Base-by-base conservation (phyloP, 306 rosid genomes). In the Rosa multiflora region DNA sequence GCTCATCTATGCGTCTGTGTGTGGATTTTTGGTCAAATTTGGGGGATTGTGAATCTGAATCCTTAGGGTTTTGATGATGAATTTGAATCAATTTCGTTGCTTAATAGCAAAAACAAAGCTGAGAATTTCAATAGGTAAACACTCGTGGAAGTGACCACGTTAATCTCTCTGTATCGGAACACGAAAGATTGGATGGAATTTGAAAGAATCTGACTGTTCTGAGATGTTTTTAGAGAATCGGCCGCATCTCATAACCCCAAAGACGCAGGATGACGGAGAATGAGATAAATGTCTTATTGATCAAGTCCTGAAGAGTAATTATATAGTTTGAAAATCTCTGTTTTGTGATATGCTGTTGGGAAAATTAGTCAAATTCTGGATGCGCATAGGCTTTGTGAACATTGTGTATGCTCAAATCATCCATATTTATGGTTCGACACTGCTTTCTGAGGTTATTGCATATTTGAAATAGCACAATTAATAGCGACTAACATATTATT, bases 41-140 rank as follows among this genome's bases (percentile, higher is more conserved):
- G 13, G 78, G 56, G 8, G 53, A 76, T 63, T 63, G 17, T 18
- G 49, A 76, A 46, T 76, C 72, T 76, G n/a, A 62, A 43, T 76
- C 13, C 2, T 76, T 48, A 48, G 37, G 72, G 37, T 76, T 63
- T 63, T 55, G 35, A 20, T 17, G 47, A 44, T 58, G 42, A 61
- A 7, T 18, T 23, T 67, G 47, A 6, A 29, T 59, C 15, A 2
- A 10, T 18, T 20, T 55, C 10, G 9, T 6, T 59, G 37, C 15
- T 59, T 59, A 23, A 10, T 4, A 10, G 6, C 17, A 5, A 26
- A 32, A 61, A 12, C 67, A 10, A 10, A 48, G 44, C 23, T 49
- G 44, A 35, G 35, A 53, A 10, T 73, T 73, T 10, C n/a, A 52
- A 48, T 72, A 67, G 6, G 48, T 37, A 17, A 17, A 2, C 4